Conservation (phyloP, 2,329 filamentous ascomycete species). For the Scytalidium lignicola region DNA sequence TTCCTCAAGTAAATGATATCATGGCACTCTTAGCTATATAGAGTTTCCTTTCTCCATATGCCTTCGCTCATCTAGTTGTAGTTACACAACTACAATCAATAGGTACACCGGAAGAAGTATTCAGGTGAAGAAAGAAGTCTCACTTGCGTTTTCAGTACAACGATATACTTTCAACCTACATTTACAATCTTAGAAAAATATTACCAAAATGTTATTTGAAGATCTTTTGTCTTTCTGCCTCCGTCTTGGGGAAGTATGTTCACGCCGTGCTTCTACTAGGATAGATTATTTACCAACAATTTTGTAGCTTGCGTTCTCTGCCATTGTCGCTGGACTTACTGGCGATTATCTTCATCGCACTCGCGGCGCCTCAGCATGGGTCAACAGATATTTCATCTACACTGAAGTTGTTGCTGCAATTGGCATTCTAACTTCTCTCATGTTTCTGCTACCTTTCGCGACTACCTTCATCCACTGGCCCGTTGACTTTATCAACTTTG, state of each 20-base stretch:
- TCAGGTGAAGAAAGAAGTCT: too few relatives aligned
- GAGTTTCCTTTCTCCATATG: neutral
- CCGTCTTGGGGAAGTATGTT: conserved; percentile 22
- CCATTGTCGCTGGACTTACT: conserved; percentile 66
- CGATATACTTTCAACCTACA: neutral
- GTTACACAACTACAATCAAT: too few relatives aligned
- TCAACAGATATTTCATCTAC: conserved; percentile 66
- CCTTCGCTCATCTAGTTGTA: too few relatives aligned
- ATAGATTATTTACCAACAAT: conserved; percentile 22
- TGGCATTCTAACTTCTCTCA: conserved; percentile 60
- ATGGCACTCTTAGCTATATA: neutral
- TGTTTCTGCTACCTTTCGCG: conserved; percentile 70
- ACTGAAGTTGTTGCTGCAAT: conserved; percentile 65
- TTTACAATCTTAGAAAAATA: neutral
- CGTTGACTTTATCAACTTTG: conserved; percentile 62
- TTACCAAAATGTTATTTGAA: conserved; percentile 14
- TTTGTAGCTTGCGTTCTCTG: conserved; percentile 63
- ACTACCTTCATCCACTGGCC: conserved; percentile 65
- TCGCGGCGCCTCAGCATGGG: conserved; percentile 42
- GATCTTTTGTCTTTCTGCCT: conserved; percentile 17
- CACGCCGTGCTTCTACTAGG: neutral
- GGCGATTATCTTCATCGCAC: conserved; percentile 55
- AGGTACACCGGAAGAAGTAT: too few relatives aligned
- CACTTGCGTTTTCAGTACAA: neutral
- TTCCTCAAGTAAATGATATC: neutral